Percentiles rank a stretch among this genome's conserved stretches.
Conservation (phyloP, 2,329 filamentous ascomycete species). For the Ilyonectria destructans region DNA sequence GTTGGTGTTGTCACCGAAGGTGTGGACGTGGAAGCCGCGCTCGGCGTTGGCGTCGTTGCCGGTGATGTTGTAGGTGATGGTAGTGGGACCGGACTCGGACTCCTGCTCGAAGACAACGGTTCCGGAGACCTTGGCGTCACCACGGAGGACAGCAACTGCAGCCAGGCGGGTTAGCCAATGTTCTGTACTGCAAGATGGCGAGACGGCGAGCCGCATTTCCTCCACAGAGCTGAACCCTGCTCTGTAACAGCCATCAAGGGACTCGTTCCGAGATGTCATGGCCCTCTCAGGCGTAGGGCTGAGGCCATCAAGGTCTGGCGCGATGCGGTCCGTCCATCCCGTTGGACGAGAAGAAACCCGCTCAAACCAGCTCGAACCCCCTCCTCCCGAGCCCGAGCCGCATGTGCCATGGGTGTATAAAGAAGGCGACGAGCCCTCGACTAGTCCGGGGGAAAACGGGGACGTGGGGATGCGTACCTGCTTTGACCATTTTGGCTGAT, state of each 20-base stretch:
- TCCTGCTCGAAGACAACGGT: constrained; percentile 96
- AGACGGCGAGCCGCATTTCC: constrained; percentile 6
- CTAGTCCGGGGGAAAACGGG: constrained; percentile 21
- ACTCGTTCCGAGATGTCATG: constrained; percentile 40
- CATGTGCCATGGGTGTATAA: constrained; percentile 44
- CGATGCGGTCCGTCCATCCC: constrained; percentile 44
- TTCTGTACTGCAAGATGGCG: constrained; percentile 7
- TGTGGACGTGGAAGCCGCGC: constrained; percentile 99
- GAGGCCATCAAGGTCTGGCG: constrained; percentile 63
- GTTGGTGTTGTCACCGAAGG: constrained; percentile 99
- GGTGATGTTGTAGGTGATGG: constrained; percentile 91
- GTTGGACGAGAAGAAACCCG: constrained; percentile 63
- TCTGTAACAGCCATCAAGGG: constrained; percentile 53
- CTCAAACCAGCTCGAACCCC: constrained; percentile 71
- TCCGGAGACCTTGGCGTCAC: constrained; percentile 95
- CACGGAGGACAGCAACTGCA: constrained; percentile 94
- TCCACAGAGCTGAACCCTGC: constrained; percentile 24
- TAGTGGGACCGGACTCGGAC: constrained; percentile 86
- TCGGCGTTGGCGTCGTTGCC: constrained; percentile 95
- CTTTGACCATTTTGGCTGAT: constrained; percentile 96
- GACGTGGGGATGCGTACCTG: constrained; percentile 74
- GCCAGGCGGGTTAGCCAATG: constrained; percentile 41
- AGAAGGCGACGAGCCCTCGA: constrained; percentile 43
- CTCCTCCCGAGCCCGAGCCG: constrained; percentile 32
- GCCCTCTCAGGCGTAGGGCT: constrained; percentile 32